These are phyloP conservation scores for Blepharisma japonicum DNA, from an alignment of 73 alveolate species.

Conservation along the genomic window DNA sequence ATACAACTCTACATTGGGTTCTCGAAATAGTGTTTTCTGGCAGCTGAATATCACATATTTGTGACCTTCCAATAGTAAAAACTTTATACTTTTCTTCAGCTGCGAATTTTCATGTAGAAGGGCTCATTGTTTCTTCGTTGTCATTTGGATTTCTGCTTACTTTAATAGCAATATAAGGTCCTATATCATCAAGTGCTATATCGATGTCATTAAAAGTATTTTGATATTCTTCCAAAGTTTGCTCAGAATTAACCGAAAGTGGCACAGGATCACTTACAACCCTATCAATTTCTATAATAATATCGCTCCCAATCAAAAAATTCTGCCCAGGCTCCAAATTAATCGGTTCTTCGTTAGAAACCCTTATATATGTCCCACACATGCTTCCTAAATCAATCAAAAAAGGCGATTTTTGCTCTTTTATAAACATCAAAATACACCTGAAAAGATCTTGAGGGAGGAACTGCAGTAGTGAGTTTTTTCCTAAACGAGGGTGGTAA, in stretches of 20 bases:
- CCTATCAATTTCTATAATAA: background rate
- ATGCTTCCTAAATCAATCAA: conserved; percentile 66
- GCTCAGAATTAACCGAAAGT: background rate
- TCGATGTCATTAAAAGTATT: background rate
- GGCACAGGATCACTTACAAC: background rate
- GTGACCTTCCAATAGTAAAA: conserved; percentile 15
- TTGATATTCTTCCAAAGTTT: too few relatives aligned
- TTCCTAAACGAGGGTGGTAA: conserved; percentile 50
- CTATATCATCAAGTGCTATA: background rate
- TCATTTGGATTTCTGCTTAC: background rate
- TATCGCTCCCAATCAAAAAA: conserved; percentile 9
- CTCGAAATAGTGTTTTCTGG: conserved; percentile 13
- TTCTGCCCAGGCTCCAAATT: background rate
- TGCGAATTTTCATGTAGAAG: background rate
- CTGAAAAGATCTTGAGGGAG: conserved; percentile 52
- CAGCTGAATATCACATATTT: background rate
- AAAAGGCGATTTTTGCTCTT: conserved; percentile 42
- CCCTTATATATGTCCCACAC: conserved; percentile 63
- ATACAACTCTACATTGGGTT: background rate
- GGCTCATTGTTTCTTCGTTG: conserved; percentile 13
- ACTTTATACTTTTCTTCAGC: background rate
- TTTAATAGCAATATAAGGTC: background rate
- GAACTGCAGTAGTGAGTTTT: conserved; percentile 34
- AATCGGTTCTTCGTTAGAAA: background rate
- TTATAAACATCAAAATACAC: conserved; percentile 49